Percentiles rank a stretch among this genome's conserved stretches.
Evolutionary conservation across 495 filamentous ascomycete genomes (phyloP).

Genomic region (Tuber microsphaerosporum): DNA sequence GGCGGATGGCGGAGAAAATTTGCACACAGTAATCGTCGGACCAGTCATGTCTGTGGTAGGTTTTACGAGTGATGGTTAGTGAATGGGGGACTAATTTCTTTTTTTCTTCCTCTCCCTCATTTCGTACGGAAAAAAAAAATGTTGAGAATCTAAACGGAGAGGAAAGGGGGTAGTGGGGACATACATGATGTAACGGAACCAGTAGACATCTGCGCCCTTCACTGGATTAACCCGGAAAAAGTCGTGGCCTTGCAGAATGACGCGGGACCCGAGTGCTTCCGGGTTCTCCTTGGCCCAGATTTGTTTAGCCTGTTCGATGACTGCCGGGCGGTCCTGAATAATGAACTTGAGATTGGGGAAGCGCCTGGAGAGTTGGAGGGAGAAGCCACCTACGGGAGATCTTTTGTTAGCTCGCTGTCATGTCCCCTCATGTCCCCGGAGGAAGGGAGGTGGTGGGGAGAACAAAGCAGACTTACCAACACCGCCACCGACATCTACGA

Average conservation of each 20-base stretch:
- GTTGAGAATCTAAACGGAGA: not conserved
- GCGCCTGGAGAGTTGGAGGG: slow-evolving; percentile 36
- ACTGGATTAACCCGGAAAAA: slow-evolving; percentile 46
- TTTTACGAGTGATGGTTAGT: slow-evolving; percentile 2
- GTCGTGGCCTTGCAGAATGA: slow-evolving; percentile 44
- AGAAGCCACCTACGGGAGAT: slow-evolving; percentile 38
- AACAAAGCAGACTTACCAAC: slow-evolving; percentile 33
- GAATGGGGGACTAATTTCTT: not conserved
- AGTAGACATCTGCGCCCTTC: slow-evolving; percentile 45
- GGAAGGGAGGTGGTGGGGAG: not conserved
- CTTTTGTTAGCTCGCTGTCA: slow-evolving; percentile 5
- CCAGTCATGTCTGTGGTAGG: slow-evolving; percentile 42
- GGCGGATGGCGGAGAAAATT: slow-evolving; percentile 41
- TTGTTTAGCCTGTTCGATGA: slow-evolving; percentile 39
- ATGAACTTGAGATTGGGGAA: slow-evolving; percentile 43
- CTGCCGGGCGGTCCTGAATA: slow-evolving; percentile 44
- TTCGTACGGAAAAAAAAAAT: not conserved
- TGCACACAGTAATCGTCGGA: slow-evolving; percentile 45
- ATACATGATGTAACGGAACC: slow-evolving; percentile 44
- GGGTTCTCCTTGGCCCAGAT: slow-evolving; percentile 40
- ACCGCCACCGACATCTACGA: slow-evolving; percentile 47
- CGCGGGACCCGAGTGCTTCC: slow-evolving; percentile 36
- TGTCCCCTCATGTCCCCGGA: not conserved
- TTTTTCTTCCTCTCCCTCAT: not conserved
- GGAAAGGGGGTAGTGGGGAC: slow-evolving; percentile 10